A percentile compares a stretch with the other conserved stretches of the same genome.
Conservation (phyloP, 352 stramenopile species). For the Phytopythium mirpurense region DNA sequence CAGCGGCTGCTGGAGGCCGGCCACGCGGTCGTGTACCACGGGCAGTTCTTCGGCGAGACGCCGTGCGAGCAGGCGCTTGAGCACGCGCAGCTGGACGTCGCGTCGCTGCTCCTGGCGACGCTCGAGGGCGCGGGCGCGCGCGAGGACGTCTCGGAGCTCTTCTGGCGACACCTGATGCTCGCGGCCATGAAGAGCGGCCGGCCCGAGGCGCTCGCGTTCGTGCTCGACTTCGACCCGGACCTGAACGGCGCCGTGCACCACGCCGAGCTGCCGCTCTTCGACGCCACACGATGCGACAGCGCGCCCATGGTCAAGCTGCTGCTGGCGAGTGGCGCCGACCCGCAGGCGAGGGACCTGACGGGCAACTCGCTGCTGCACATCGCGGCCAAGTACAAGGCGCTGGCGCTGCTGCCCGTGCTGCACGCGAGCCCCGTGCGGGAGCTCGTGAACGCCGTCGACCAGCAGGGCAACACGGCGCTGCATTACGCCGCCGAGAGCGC, state of each 20-base stretch:
- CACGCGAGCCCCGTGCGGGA: constrained; percentile 11
- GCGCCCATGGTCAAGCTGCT: constrained; percentile 23
- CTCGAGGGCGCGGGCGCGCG: constrained; percentile 6
- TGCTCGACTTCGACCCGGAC: constrained; percentile 26
- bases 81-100: constrained; percentile 20
- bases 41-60: constrained; percentile 29
- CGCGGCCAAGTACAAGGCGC: constrained; percentile 21
- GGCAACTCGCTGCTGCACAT: constrained; percentile 29
- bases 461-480: constrained; percentile 26
- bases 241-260: constrained; percentile 20
- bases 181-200: constrained; percentile 20
- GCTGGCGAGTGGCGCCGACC: constrained; percentile 18
- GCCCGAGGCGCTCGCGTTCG: constrained; percentile 20
- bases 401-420: constrained; percentile 15
- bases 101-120: constrained; percentile 15
- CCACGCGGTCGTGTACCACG: constrained; percentile 7
- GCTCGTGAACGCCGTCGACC: constrained; percentile 20
- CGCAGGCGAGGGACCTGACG: constrained; percentile 12
- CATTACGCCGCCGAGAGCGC: constrained; percentile 24
- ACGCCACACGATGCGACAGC: constrained; percentile 16
- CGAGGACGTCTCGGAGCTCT: constrained; percentile 18
- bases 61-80: constrained; percentile 31
- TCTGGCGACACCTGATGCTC: constrained; percentile 19
- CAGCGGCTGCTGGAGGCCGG: constrained; percentile 11
- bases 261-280: constrained; percentile 26